Evolutionary conservation across 2,329 filamentous ascomycete genomes (phyloP).

Genomic region (Fusarium haematococcum): DNA sequence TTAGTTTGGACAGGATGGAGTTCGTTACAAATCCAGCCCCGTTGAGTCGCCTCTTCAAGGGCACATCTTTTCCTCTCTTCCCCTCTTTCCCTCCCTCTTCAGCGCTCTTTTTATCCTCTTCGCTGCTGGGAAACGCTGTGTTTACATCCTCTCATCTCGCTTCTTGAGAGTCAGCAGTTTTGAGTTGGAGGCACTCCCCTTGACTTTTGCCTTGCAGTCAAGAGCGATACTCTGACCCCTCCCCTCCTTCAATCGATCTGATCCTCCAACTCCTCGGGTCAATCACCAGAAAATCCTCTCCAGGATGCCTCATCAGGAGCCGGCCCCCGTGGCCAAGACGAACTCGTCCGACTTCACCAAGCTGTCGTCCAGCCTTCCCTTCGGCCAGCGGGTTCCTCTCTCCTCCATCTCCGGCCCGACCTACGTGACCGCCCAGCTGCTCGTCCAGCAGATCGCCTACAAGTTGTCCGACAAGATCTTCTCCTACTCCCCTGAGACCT

Average conservation of each 20-base stretch:
- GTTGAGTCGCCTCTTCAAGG: conserved; percentile 40
- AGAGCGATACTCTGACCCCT: conserved; percentile 13
- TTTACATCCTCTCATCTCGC: conserved; percentile 34
- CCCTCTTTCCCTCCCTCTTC: conserved; percentile 8
- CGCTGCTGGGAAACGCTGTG: conserved; percentile 31
- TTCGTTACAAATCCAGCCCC: conserved; percentile 42
- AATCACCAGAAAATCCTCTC: conserved; percentile 2
- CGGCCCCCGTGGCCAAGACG: conserved; percentile 45
- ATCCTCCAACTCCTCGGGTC: neutral
- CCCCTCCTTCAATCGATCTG: conserved; percentile 5
- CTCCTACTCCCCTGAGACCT: conserved; percentile 93
- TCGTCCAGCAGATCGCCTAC: conserved; percentile 97
- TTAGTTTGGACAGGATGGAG: conserved; percentile 33
- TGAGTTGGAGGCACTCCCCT: conserved; percentile 25
- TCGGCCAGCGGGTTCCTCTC: conserved; percentile 66
- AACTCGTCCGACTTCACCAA: conserved; percentile 51
- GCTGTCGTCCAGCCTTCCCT: conserved; percentile 66
- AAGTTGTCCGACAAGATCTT: conserved; percentile 97
- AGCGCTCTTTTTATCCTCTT: conserved; percentile 22
- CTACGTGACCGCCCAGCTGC: conserved; percentile 91
- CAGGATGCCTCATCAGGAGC: conserved; percentile 52
- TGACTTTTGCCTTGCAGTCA: conserved; percentile 24
- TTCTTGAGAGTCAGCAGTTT: conserved; percentile 34
- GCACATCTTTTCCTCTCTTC: conserved; percentile 17
- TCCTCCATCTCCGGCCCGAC: conserved; percentile 83